Evolutionary conservation across 2,329 filamentous ascomycete species (phyloP), one percentile per base, ranked within the genome.

Genomic region (Pleomassaria siparia): DNA sequence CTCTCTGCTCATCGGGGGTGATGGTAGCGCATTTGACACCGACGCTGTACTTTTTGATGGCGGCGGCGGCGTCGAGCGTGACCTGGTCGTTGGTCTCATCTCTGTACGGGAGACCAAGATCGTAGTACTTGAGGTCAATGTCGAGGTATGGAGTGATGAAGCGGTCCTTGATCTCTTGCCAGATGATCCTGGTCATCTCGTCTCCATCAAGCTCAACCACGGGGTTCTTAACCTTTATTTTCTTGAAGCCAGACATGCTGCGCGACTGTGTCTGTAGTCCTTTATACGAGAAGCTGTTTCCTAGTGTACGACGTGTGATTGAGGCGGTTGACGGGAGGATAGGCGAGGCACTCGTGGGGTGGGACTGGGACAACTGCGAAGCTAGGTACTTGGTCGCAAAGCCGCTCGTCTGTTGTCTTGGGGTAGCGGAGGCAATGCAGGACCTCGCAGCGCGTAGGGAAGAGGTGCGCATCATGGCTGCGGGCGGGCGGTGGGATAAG

Each of bases 221-320:
- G 59, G 94, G 94, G 77, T 96, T 97, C 85, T 95, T 91, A 80
- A 99, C 94, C 84, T 95, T 94, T 83, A 97, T 97, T 87, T 97
- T 99, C 69, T 82, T 79, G 83, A 96, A 96, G 28, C 58, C 64
- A 43, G 66, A 59, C 66, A 71, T 71, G 44, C 56, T 69, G 55
- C 59, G 56, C 53, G 35, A 22, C n/a, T 37, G 35, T 22, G 18
- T 16, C 5, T 18, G 18, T 16, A 21, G 9, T 18, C 5, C 32
- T 35, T n/a, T 6, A n/a, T 18, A 8, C 16, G 6, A 12, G 7
- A 20, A 20, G 7, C 7, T 4, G 16, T 20, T 35, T 3, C 5
- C 32, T n/a, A 18, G n/a, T 6, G 32, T 18, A 8, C 3, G 32
- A 8, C 32, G 32, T 35, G 32, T 8, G 12, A 20, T 13, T 13